These are phyloP conservation scores for Macrophomina tecta DNA, from an alignment of 2,329 filamentous ascomycete genomes.

Conservation along the genomic window DNA sequence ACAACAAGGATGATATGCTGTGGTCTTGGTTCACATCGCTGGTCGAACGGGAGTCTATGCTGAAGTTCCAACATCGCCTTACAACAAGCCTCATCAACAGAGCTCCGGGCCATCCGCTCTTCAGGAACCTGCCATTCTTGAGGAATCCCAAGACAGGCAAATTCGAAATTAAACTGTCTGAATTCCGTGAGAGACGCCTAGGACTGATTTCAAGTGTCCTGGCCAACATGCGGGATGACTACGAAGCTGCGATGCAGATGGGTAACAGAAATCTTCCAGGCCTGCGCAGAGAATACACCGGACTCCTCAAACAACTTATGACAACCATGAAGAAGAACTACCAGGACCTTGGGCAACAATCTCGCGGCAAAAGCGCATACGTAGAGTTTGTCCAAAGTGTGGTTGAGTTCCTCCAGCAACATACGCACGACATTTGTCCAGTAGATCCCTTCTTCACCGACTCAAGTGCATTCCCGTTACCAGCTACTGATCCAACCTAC, in stretches of 20 bases:
- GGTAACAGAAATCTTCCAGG: slow-evolving; percentile 31
- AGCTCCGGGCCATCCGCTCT: slow-evolving; percentile 53
- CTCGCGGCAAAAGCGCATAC: slow-evolving; percentile 58
- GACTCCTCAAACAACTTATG: slow-evolving; percentile 64
- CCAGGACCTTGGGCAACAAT: slow-evolving; percentile 54
- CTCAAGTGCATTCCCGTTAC: slow-evolving; percentile 65
- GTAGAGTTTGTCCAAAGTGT: slow-evolving; percentile 67
- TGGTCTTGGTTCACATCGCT: slow-evolving; percentile 61
- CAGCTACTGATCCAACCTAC: slow-evolving; percentile 65
- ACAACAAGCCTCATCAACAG: slow-evolving; percentile 60
- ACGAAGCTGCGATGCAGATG: slow-evolving; percentile 30
- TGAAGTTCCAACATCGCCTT: slow-evolving; percentile 66
- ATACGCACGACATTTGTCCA: slow-evolving; percentile 62
- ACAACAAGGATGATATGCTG: slow-evolving; percentile 58
- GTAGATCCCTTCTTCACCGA: slow-evolving; percentile 67
- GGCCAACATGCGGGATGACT: slow-evolving; percentile 63
- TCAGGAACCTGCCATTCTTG: slow-evolving; percentile 65
- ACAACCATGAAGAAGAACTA: slow-evolving; percentile 66
- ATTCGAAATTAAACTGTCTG: slow-evolving; percentile 57
- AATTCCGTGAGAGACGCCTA: slow-evolving; percentile 61
- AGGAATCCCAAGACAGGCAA: slow-evolving; percentile 30
- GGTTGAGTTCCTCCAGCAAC: slow-evolving; percentile 65
- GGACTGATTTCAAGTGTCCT: slow-evolving; percentile 62
- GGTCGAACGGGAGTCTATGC: slow-evolving; percentile 64
- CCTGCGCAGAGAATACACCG: slow-evolving; percentile 55